Conservation (phyloP, 108 stramenopile genomes). For the Cyclotella sp. region DNA sequence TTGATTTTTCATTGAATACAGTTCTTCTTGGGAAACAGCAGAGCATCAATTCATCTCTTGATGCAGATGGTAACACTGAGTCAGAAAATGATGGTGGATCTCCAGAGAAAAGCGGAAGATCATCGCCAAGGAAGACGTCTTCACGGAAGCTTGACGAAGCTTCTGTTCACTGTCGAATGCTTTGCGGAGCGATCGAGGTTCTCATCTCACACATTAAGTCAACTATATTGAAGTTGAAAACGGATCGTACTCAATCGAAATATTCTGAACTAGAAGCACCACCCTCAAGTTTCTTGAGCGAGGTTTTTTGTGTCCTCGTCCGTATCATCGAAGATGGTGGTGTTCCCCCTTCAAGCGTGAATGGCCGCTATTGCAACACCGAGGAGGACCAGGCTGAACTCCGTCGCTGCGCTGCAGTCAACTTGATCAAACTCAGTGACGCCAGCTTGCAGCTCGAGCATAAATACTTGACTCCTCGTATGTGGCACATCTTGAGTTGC, state of each 20-base stretch:
- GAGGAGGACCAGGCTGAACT: constrained; percentile 65
- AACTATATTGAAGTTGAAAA: constrained; percentile 37
- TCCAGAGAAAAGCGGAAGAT: constrained; percentile 34
- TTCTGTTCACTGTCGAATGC: constrained; percentile 63
- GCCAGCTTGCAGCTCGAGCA: constrained; percentile 65
- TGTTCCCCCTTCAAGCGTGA: constrained; percentile 57
- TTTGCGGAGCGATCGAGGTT: constrained; percentile 81
- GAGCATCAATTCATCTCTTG: constrained; percentile 30
- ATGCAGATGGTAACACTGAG: constrained; percentile 44
- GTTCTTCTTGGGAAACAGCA: constrained; percentile 58
- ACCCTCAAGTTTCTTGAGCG: constrained; percentile 37
- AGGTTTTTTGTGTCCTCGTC: constrained; percentile 52
- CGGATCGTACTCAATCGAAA: constrained; percentile 16
- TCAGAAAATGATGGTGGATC: constrained; percentile 46
- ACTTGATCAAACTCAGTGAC: constrained; percentile 82
- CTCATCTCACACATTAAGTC: constrained; percentile 74
- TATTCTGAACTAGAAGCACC: constrained; percentile 30
- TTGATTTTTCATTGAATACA: constrained; percentile 69
- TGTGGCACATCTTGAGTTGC: constrained; percentile 71
- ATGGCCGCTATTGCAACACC: constrained; percentile 55
- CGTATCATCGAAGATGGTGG: constrained; percentile 64
- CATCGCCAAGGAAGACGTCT: constrained; percentile 22
- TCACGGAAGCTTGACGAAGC: constrained; percentile 35
- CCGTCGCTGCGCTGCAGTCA: constrained; percentile 75
- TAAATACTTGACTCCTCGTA: constrained; percentile 55